Conservation (phyloP, 2,329 filamentous ascomycete genomes). For the Acephala macrosclerotiorum region DNA sequence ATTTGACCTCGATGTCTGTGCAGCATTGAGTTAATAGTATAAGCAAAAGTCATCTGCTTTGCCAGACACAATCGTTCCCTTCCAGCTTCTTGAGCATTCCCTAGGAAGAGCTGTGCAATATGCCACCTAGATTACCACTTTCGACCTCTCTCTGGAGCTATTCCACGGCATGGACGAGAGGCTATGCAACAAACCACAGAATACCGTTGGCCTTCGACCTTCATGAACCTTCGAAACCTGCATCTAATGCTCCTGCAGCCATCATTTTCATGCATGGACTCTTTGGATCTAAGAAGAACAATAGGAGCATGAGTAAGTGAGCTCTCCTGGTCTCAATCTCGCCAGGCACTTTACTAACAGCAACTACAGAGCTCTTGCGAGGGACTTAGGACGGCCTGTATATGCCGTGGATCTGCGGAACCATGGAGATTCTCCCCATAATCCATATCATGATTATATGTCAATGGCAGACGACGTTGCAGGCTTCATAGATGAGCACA, state of each 20-base stretch:
- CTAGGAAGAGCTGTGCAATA: slow-evolving; percentile 4
- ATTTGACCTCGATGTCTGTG: background rate
- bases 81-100: background rate
- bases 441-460: slow-evolving; percentile 77
- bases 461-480: slow-evolving; percentile 85
- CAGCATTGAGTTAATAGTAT: background rate
- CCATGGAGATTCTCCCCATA: slow-evolving; percentile 89
- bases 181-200: slow-evolving; percentile 27
- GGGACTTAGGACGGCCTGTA: slow-evolving; percentile 80
- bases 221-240: slow-evolving; percentile 63
- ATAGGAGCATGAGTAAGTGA: slow-evolving; percentile 92
- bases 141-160: background rate
- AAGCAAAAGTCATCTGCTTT: background rate
- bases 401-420: slow-evolving; percentile 92
- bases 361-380: slow-evolving; percentile 72
- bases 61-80: slow-evolving; percentile 15
- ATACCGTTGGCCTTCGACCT: slow-evolving; percentile 67
- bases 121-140: slow-evolving; percentile 28
- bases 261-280: slow-evolving; percentile 92
- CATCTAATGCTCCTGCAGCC: slow-evolving; percentile 58
- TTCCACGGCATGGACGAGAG: slow-evolving; percentile 15
- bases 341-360: slow-evolving; percentile 24
- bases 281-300: slow-evolving; percentile 96
- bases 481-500: slow-evolving; percentile 76
- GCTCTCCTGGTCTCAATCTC: slow-evolving; percentile 20